Conservation (phyloP, 2,329 filamentous ascomycete species). For the Monosporascus sp. region DNA sequence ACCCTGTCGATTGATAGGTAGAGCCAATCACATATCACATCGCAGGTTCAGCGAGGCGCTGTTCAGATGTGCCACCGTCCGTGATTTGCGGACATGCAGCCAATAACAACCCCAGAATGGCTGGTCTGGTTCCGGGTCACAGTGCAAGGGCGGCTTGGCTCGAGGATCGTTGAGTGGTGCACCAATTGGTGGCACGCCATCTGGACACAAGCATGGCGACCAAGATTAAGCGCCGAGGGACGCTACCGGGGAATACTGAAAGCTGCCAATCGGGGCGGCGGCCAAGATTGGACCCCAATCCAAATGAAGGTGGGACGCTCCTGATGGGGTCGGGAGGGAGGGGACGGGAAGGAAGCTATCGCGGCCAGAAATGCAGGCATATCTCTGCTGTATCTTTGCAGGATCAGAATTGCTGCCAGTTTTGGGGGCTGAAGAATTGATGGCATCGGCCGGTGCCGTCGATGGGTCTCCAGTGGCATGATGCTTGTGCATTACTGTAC, state of each 20-base stretch:
- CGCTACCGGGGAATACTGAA: not conserved
- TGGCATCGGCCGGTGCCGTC: not conserved
- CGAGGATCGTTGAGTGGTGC: conserved; percentile 2
- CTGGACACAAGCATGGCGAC: conserved; percentile 2
- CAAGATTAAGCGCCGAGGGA: conserved; percentile 1
- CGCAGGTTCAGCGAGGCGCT: conserved; percentile 23
- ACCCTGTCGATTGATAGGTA: conserved; percentile 10
- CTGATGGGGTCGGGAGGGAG: no score
- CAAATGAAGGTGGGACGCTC: no score
- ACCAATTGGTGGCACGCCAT: conserved; percentile 4
- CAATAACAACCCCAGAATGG: conserved; percentile 18
- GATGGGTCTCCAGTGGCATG: not conserved
- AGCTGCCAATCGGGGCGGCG: no score
- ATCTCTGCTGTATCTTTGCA: not conserved
- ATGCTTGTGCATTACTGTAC: not conserved
- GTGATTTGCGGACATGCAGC: conserved; percentile 21
- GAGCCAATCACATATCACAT: conserved; percentile 21
- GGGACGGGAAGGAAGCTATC: not conserved
- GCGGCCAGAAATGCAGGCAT: not conserved
- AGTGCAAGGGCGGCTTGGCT: conserved; percentile 7
- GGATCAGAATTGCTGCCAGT: no score
- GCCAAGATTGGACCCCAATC: no score
- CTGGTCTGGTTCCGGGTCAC: conserved; percentile 7
- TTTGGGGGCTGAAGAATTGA: not conserved
- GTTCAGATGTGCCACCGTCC: conserved; percentile 14